Evolutionary conservation across 2,329 filamentous ascomycete species (phyloP), one percentile per base, ranked within the genome.

Genomic region (Phaeosphaeria sp.): DNA sequence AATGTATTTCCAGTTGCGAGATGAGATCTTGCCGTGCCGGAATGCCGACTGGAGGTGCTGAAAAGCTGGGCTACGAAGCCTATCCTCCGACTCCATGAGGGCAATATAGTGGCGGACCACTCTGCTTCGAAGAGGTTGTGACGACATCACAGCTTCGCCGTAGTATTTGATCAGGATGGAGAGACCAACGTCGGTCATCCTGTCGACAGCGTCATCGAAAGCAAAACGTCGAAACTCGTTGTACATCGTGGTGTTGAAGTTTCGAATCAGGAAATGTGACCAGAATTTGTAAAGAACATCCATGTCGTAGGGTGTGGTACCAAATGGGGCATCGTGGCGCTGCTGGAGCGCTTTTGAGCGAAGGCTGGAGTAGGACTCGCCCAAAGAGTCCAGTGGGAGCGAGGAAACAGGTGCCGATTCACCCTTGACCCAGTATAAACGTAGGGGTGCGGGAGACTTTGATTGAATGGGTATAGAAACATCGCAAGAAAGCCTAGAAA

Each of bases 181-280:
- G 71, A 91, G 79, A 49, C 90, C 90, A 62, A 79, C 79, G 57
- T 80, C 79, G 58, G 82, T 68, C 80, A 36, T 36, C 30, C 30
- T 80, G 61, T 82, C 75, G 56, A 77, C 74, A 54, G 83, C 81
- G 77, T 93, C 90, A 71, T 89, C 86, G 60, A 89, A 78, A 54
- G 90, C 90, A 73, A 85, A 82, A 68, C 81, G 80, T 63, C 87
- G 86, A 79, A 93, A 92, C 74, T 93, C 90, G 72, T 86, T 81
- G 79, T 93, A 93, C 86, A 93, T 91, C 72, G 81, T 82, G 57
- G 83, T 81, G 75, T 93, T 91, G 83, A 93, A 92, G 77, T 90
- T 89, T 68, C 86, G 83, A 61, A 87, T 84, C 62, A 93, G 82
- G 72, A 90, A 91, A 74, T 89, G 86, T 20, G 87, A 87, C 89